A percentile compares a stretch with the other conserved stretches of the same genome.
These are phyloP conservation scores for Berkeleyomyces rouxiae DNA, from an alignment of 2,329 filamentous ascomycete genomes.

Conservation along the genomic window DNA sequence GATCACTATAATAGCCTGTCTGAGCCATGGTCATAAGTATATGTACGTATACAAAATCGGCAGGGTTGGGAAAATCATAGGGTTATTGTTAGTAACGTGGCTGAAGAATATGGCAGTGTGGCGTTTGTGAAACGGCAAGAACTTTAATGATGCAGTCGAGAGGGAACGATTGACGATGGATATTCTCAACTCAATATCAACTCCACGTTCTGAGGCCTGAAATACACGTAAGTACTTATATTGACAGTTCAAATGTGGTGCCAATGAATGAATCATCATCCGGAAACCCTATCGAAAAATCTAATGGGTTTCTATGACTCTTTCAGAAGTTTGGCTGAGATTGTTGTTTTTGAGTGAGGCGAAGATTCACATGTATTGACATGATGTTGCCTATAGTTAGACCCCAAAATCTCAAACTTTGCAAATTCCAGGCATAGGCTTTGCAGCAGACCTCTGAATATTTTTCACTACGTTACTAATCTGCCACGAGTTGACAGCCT, in stretches of 20 bases:
- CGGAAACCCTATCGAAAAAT: not conserved
- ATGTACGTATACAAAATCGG: too few species aligned
- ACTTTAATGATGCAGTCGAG: not conserved
- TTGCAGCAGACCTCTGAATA: too few species aligned
- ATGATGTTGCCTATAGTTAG: not conserved
- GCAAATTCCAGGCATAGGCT: too few species aligned
- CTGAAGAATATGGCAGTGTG: not conserved
- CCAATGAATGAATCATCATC: not conserved
- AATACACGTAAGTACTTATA: not conserved
- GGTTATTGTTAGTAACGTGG: too few species aligned
- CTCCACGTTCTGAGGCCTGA: not conserved
- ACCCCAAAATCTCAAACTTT: not conserved
- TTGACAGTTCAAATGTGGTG: not conserved
- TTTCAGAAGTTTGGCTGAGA: not conserved
- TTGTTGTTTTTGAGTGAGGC: not conserved
- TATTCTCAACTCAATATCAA: not conserved
- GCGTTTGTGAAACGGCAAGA: constrained; percentile 6
- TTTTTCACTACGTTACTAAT: too few species aligned
- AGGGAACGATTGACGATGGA: not conserved
- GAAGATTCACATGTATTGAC: not conserved
- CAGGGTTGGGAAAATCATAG: too few species aligned
- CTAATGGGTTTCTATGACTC: not conserved
- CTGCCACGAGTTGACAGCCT: not conserved
- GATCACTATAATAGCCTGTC: too few species aligned
- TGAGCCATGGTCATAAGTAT: too few species aligned